These are phyloP conservation scores for Tanacetum coccineum DNA, from an alignment of 129 eudicot genomes.

Conservation along the genomic window DNA sequence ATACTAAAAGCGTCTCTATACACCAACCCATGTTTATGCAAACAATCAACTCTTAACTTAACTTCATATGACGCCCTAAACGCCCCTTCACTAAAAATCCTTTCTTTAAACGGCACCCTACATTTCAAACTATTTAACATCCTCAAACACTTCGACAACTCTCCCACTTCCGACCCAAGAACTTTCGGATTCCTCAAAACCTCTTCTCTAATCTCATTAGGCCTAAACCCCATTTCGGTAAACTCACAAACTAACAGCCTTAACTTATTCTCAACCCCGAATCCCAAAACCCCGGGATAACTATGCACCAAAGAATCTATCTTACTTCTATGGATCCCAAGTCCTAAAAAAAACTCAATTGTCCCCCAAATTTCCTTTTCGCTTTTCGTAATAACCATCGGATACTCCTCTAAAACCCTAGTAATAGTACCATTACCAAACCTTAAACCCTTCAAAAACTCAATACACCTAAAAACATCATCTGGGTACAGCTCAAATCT, in stretches of 20 bases:
- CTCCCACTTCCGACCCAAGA: constrained; percentile 79
- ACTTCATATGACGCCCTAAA: constrained; percentile 66
- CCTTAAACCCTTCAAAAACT: constrained; percentile 56
- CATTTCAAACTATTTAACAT: constrained; percentile 69
- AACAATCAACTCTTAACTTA: constrained; percentile 73
- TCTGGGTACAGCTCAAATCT: constrained; percentile 55
- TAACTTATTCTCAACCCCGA: constrained; percentile 50
- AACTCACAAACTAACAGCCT: constrained; percentile 67
- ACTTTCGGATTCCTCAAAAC: constrained; percentile 53
- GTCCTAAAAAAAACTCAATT: constrained; percentile 45
- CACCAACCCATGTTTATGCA: constrained; percentile 62
- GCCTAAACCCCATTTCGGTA: constrained; percentile 44
- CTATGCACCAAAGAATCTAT: constrained; percentile 34
- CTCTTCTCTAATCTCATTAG: constrained; percentile 47
- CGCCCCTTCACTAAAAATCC: constrained; percentile 48
- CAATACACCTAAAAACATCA: constrained; percentile 43
- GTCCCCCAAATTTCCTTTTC: constrained; percentile 40
- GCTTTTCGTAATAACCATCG: constrained; percentile 42
- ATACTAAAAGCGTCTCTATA: constrained; percentile 67
- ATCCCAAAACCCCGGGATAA: constrained; percentile 50
- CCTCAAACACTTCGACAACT: constrained; percentile 59
- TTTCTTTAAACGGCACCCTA: constrained; percentile 50
- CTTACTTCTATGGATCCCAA: constrained; percentile 46
- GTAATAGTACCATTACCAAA: constrained; percentile 45
- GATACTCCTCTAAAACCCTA: constrained; percentile 62